Evolutionary conservation across 2,329 filamentous ascomycete genomes (phyloP).

Genomic region (Diaporthe capsici): DNA sequence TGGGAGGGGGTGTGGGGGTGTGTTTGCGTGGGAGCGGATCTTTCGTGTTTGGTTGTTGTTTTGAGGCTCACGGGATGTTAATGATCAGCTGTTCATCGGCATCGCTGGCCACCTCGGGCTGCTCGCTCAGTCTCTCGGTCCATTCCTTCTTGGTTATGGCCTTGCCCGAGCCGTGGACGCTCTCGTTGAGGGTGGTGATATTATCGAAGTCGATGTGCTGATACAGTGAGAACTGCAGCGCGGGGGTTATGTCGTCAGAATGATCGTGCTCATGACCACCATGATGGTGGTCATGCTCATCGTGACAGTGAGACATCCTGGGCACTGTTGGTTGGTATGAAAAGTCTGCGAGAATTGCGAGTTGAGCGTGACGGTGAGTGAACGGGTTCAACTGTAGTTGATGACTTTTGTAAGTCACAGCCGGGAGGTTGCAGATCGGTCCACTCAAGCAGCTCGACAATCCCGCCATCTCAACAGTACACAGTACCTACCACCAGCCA

Average conservation of each 20-base stretch:
- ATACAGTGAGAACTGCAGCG: constrained; percentile 91
- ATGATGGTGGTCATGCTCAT: constrained; percentile 63
- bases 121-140: constrained; percentile 79
- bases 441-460: background rate
- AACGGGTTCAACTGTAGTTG: constrained; percentile 36
- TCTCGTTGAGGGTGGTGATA: constrained; percentile 89
- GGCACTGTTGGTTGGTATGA: background rate
- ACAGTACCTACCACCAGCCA: background rate
- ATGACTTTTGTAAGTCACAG: constrained; percentile 33
- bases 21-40: background rate
- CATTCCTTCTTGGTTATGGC: constrained; percentile 91
- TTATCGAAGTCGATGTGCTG: constrained; percentile 91
- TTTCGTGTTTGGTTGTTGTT: background rate
- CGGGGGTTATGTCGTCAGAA: constrained; percentile 91
- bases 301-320: constrained; percentile 51
- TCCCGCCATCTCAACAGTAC: background rate
- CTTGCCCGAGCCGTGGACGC: constrained; percentile 75
- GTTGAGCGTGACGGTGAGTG: background rate
- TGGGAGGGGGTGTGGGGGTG: background rate
- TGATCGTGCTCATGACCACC: constrained; percentile 82
- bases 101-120: constrained; percentile 86
- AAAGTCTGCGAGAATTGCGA: background rate
- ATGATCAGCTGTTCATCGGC: constrained; percentile 95
- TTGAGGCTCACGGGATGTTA: constrained; percentile 80
- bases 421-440: background rate